Evolutionary conservation across 2,329 filamentous ascomycete species (phyloP).

Genomic region (Rhexocercosporidium sp.): DNA sequence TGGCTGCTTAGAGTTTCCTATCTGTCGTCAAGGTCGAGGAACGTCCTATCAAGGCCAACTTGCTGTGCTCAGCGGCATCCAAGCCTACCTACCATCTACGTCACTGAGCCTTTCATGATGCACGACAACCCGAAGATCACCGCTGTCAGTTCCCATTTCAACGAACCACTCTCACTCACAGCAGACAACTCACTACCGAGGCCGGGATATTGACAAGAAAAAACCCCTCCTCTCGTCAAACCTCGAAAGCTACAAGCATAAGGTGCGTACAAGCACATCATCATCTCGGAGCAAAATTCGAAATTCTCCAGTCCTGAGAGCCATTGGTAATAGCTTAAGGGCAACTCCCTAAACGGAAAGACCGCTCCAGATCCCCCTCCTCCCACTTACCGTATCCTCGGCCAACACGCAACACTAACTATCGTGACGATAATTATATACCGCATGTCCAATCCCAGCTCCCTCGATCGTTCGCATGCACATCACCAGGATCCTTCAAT

Average conservation of each 20-base stretch:
- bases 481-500: conserved; percentile 12
- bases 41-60: neutral
- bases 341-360: neutral
- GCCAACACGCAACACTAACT: neutral
- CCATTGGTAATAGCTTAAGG: neutral
- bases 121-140: conserved; percentile 16
- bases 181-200: conserved; percentile 2
- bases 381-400: neutral
- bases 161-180: neutral
- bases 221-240: conserved; percentile 1
- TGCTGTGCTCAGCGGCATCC: neutral
- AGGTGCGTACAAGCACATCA: neutral
- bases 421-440: neutral
- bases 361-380: neutral
- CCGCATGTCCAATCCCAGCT: neutral
- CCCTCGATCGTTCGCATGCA: neutral
- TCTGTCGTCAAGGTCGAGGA: neutral
- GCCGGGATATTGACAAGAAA: neutral
- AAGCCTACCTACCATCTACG: neutral
- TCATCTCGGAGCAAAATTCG: neutral
- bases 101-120: conserved; percentile 9
- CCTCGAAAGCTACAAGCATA: neutral
- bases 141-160: conserved; percentile 2
- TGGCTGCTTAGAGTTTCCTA: neutral
- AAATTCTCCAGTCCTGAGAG: too few species aligned